A percentile compares a stretch with the other conserved stretches of the same genome.
phyloP scores from a whole-genome alignment of 2,329 filamentous ascomycete genomes.

The Scedosporium dehoogii region DNA sequence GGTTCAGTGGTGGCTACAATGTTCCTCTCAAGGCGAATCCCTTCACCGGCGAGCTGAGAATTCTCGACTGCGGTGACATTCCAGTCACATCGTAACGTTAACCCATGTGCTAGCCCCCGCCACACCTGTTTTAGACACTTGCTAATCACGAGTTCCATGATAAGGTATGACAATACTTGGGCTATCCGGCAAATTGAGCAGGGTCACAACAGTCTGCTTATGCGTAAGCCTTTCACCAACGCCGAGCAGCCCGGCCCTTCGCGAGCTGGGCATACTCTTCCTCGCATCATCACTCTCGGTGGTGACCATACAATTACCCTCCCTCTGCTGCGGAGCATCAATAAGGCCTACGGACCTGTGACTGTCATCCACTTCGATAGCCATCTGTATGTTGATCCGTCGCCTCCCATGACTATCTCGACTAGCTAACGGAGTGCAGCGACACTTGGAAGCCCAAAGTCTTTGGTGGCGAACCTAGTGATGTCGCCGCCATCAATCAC shows the following conservation, averaged over 20 bases:
- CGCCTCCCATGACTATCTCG: background rate
- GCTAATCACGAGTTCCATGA: background rate
- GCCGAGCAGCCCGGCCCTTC: constrained; percentile 32
- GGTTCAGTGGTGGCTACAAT: constrained; percentile 70
- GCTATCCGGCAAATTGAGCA: constrained; percentile 77
- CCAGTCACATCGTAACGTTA: constrained; percentile 71
- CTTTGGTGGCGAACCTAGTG: constrained; percentile 70
- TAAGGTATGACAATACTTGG: constrained; percentile 58
- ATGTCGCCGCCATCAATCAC: constrained; percentile 72
- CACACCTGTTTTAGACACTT: background rate
- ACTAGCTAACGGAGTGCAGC: constrained; percentile 10
- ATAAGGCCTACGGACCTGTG: constrained; percentile 50
- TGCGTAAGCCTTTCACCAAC: constrained; percentile 19
- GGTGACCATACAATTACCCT: constrained; percentile 65
- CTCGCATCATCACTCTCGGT: constrained; percentile 51
- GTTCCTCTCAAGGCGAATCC: constrained; percentile 77
- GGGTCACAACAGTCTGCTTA: constrained; percentile 61
- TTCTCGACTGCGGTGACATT: constrained; percentile 87
- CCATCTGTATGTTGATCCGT: constrained; percentile 43
- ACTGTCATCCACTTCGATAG: constrained; percentile 67
- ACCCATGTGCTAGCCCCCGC: background rate
- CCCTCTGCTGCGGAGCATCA: constrained; percentile 57
- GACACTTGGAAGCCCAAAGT: constrained; percentile 62
- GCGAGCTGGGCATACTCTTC: background rate
- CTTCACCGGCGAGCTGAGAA: constrained; percentile 65